Evolutionary conservation across 352 stramenopile genomes (phyloP), one percentile per base, ranked within the genome.

Genomic region (Pythium graminicola): DNA sequence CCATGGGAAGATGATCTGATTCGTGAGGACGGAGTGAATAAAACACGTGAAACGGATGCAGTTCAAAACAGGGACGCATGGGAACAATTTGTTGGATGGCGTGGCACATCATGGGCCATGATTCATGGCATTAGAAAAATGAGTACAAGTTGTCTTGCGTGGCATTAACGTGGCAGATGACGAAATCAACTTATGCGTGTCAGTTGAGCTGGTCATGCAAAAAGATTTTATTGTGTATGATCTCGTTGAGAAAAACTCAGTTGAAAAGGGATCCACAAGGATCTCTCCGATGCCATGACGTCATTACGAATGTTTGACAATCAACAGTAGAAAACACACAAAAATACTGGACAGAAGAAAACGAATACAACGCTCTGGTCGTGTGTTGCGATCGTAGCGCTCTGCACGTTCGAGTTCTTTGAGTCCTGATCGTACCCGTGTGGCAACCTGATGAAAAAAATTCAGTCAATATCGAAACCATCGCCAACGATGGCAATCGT

Each of bases 361-460:
- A 41, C 80, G 75, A 46, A 92, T 92, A 53, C 79, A 92, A 20
- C 81, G 71, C 61, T 88, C 69, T 1, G 81, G 71, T 2, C 81
- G 56, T 28, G 79, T 81, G 53, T 82, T 85, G 57, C 66, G 65
- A 59, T 92, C 60, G 53, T 76, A 84, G 40, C 66, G 62, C 40
- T 92, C 81, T 5, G 79, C 81, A 4, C 62, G 62, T 3, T 75
- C 66, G 16, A 92, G 67, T 60, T 89, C 63, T 14, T 73, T 66
- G 20, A 89, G 53, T 16, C 79, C 77, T 0, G 75, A 76, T 10
- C 76, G 75, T 62, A 85, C 73, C 19, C 68, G 65, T 8, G 62
- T 65, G 5, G 80, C 76, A 17, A 86, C 76, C 80, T 91, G 50
- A 8, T 39, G 20, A 42, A 27, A 22, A 2, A 9, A 26, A 22